A percentile compares a stretch with the other conserved stretches of the same genome.
These are phyloP conservation scores for Candida gorgasii DNA, from an alignment of 805 yeast species.

Conservation along the genomic window DNA sequence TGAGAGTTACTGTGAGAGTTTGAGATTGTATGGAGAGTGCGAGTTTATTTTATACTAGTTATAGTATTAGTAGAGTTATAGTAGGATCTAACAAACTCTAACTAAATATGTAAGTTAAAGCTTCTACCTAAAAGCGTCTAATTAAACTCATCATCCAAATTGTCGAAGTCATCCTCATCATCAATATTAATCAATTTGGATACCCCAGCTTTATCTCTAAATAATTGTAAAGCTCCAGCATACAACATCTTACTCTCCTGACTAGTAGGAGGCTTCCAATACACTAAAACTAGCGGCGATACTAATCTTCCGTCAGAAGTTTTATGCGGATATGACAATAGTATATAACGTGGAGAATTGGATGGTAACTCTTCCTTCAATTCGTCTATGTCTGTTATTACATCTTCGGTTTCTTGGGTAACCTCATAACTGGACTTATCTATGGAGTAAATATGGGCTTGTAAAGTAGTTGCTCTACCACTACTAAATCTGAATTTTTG, in stretches of 20 bases:
- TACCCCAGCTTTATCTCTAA: conserved; percentile 81
- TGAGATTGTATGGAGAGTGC: neutral
- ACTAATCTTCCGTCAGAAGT: conserved; percentile 70
- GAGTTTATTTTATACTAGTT: neutral
- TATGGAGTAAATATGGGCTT: conserved; percentile 65
- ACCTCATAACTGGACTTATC: conserved; percentile 57
- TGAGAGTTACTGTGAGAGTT: neutral
- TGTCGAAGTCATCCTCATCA: conserved; percentile 72
- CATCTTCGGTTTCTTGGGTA: conserved; percentile 47
- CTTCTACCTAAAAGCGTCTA: no score
- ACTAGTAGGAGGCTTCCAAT: conserved; percentile 85
- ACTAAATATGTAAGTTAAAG: neutral
- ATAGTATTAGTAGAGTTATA: no score
- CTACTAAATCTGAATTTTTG: conserved; percentile 75
- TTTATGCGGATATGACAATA: conserved; percentile 74
- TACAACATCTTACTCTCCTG: conserved; percentile 83
- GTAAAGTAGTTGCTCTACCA: conserved; percentile 59
- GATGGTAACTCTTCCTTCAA: conserved; percentile 79
- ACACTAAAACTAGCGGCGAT: conserved; percentile 76
- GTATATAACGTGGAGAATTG: conserved; percentile 72
- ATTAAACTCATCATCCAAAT: conserved; percentile 40
- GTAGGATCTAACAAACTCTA: neutral
- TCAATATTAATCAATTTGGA: conserved; percentile 58
- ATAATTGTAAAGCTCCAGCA: conserved; percentile 85
- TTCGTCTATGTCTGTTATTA: conserved; percentile 55